Conservation (phyloP, 2,329 filamentous ascomycete genomes). For the Dactylellina cionopaga region DNA sequence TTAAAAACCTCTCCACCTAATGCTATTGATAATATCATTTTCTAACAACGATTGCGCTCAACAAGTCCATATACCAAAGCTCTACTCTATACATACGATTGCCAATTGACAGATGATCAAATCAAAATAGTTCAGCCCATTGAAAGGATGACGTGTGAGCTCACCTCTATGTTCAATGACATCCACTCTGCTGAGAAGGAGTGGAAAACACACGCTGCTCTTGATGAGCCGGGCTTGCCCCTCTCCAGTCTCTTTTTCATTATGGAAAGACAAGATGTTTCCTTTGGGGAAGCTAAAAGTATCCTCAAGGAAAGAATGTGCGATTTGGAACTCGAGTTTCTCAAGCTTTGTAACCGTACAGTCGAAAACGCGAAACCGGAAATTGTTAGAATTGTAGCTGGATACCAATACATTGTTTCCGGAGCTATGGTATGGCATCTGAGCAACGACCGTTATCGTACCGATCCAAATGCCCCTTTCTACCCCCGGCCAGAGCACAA, state of each 20-base stretch:
- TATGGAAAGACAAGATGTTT: constrained; percentile 20
- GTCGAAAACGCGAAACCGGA: no score
- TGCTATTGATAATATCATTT: no score
- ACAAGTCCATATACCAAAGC: no score
- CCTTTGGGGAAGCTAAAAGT: constrained; percentile 11
- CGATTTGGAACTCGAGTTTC: constrained; percentile 14
- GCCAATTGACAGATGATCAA: constrained; percentile 4
- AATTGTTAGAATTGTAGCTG: constrained; percentile 9
- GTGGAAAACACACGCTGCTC: constrained; percentile 4
- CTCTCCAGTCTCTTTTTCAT: constrained; percentile 10
- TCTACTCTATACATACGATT: no score
- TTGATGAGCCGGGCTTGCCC: constrained; percentile 1
- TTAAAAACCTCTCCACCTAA: no score
- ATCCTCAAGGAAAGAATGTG: background rate
- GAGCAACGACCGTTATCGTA: background rate
- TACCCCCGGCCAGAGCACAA: constrained; percentile 18
- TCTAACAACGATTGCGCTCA: no score
- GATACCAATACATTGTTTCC: constrained; percentile 6
- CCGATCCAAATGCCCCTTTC: constrained; percentile 10
- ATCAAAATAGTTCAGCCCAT: constrained; percentile 9
- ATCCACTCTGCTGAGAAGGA: constrained; percentile 21
- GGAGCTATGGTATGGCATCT: constrained; percentile 7
- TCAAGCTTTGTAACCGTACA: no score
- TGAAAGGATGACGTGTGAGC: background rate
- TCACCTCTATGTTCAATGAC: constrained; percentile 7